Conservation (phyloP, 495 filamentous ascomycete genomes). For the Chlorociboria aeruginascens region DNA sequence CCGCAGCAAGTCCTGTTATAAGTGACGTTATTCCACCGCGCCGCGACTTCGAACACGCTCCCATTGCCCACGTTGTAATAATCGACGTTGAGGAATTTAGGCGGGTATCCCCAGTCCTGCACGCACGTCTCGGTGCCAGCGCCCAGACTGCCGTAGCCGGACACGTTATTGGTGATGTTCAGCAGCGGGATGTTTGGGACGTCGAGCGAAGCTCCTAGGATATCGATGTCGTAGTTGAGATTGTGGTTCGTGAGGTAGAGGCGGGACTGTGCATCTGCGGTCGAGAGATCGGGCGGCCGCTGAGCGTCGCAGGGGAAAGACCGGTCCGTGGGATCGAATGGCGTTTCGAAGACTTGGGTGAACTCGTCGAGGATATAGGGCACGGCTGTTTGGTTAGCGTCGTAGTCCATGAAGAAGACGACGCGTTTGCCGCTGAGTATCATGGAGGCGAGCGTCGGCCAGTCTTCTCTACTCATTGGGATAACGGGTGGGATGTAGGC, state of each 20-base stretch:
- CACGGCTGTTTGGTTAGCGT: slow-evolving; percentile 65
- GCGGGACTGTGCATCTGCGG: slow-evolving; percentile 27
- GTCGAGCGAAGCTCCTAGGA: slow-evolving; percentile 38
- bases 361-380: slow-evolving; percentile 73
- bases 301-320: slow-evolving; percentile 59
- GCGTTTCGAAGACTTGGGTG: slow-evolving; percentile 64
- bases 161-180: slow-evolving; percentile 58
- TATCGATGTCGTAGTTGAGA: slow-evolving; percentile 59
- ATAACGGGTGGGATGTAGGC: slow-evolving; percentile 62
- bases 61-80: slow-evolving; percentile 77
- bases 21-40: slow-evolving; percentile 72
- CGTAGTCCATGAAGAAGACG: slow-evolving; percentile 58
- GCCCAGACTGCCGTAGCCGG: slow-evolving; percentile 58
- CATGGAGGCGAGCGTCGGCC: slow-evolving; percentile 74
- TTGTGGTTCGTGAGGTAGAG: slow-evolving; percentile 93
- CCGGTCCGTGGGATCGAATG: slow-evolving; percentile 53
- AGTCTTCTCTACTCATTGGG: slow-evolving; percentile 58
- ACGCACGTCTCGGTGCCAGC: slow-evolving; percentile 53
- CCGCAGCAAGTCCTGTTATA: slow-evolving; percentile 71
- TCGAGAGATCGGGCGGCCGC: slow-evolving; percentile 50
- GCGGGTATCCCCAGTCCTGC: slow-evolving; percentile 56
- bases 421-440: slow-evolving; percentile 52
- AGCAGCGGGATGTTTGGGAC: slow-evolving; percentile 64
- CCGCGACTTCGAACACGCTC: slow-evolving; percentile 87
- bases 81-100: slow-evolving; percentile 85